Conservation (phyloP, 768 basidiomycete genomes). For the Suillus weaverae region DNA sequence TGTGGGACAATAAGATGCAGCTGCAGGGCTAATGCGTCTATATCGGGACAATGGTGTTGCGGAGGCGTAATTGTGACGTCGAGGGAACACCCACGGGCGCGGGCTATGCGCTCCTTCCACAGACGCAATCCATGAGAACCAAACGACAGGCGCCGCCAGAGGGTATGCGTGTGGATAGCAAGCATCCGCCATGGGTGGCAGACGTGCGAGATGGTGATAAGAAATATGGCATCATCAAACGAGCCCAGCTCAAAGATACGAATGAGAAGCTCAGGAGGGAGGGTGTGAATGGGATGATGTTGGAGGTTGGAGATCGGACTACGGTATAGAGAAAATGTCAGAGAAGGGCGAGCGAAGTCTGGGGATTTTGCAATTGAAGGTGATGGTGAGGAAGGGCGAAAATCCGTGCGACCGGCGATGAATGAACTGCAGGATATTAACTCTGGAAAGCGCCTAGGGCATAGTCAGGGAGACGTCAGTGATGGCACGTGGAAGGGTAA, state of each 20-base stretch:
- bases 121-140: slow-evolving; percentile 45
- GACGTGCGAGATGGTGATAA: slow-evolving; percentile 66
- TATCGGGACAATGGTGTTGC: slow-evolving; percentile 23
- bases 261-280: slow-evolving; percentile 65
- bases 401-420: slow-evolving; percentile 24
- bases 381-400: slow-evolving; percentile 14
- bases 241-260: slow-evolving; percentile 64
- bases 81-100: slow-evolving; percentile 60
- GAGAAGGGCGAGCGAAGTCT: slow-evolving; percentile 26
- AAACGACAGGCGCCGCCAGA: slow-evolving; percentile 66
- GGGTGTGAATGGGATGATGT: slow-evolving; percentile 52
- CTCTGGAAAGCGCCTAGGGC: slow-evolving; percentile 18
- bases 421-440: slow-evolving; percentile 21
- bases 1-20: slow-evolving; percentile 54
- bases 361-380: slow-evolving; percentile 19
- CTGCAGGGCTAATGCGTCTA: slow-evolving; percentile 54
- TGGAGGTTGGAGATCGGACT: slow-evolving; percentile 21
- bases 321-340: slow-evolving; percentile 27
- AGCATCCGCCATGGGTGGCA: slow-evolving; percentile 65
- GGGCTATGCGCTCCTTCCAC: slow-evolving; percentile 63
- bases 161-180: slow-evolving; percentile 55
- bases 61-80: slow-evolving; percentile 52
- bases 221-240: slow-evolving; percentile 54
- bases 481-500: background rate
- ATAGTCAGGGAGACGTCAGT: background rate